Evolutionary conservation across 805 yeast genomes (phyloP).

Genomic region (Pichia cabralensis): DNA sequence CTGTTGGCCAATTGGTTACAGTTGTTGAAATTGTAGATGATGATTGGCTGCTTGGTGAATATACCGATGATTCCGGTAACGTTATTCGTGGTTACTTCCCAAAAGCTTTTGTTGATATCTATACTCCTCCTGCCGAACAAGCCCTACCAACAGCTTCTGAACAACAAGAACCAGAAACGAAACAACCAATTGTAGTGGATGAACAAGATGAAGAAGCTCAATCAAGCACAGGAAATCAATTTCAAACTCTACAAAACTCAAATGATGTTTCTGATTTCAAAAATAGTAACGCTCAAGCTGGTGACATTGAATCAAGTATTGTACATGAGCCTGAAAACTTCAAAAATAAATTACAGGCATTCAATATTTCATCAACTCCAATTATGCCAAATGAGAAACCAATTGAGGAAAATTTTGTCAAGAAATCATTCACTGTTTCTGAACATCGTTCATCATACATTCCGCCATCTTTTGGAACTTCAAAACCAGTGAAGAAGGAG

Average conservation of each 20-base stretch:
- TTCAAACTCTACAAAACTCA: no score
- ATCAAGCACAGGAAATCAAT: no score
- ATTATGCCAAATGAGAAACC: conserved; percentile 24
- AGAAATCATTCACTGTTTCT: conserved; percentile 45
- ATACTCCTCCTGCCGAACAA: conserved; percentile 3
- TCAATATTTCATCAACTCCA: conserved; percentile 35
- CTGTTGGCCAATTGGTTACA: conserved; percentile 55
- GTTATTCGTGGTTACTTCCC: conserved; percentile 74
- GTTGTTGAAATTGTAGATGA: conserved; percentile 80
- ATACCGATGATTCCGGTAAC: conserved; percentile 34
- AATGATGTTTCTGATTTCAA: no score
- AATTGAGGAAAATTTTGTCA: conserved; percentile 33
- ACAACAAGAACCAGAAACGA: not conserved
- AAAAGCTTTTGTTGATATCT: conserved; percentile 57
- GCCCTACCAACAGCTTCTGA: not conserved
- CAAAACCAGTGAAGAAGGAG: conserved; percentile 7
- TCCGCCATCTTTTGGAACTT: conserved; percentile 28
- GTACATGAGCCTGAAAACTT: conserved; percentile 22
- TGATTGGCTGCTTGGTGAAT: conserved; percentile 81
- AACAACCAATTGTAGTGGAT: not conserved
- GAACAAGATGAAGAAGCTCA: not conserved
- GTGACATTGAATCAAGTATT: conserved; percentile 5
- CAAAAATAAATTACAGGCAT: conserved; percentile 39
- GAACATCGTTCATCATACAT: conserved; percentile 52
- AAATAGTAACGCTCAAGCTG: no score